Percentiles rank a stretch among this genome's conserved stretches.
Conservation (phyloP, 768 basidiomycete species). For the Termitomyces sp. region DNA sequence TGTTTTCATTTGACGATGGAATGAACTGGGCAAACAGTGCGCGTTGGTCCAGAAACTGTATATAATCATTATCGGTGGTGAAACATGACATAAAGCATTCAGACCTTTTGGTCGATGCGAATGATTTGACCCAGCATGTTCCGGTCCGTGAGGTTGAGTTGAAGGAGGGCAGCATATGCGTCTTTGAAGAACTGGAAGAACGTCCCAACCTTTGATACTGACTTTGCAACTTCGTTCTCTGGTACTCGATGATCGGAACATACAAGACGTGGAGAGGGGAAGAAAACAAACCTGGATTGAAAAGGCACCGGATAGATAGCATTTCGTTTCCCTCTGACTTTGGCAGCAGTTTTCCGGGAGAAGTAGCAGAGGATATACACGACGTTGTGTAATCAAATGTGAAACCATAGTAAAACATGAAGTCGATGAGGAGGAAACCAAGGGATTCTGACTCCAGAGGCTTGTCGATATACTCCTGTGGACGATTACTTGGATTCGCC, state of each 20-base stretch:
- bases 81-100: background rate
- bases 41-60: slow-evolving; percentile 2
- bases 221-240: slow-evolving; percentile 36
- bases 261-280: background rate
- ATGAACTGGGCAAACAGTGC: background rate
- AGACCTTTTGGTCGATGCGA: slow-evolving; percentile 18
- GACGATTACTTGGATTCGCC: slow-evolving; percentile 57
- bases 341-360: slow-evolving; percentile 25
- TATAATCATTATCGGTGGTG: background rate
- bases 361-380: slow-evolving; percentile 30
- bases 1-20: background rate
- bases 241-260: background rate
- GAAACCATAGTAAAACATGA: slow-evolving; percentile 60
- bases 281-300: slow-evolving; percentile 28
- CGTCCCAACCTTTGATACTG: slow-evolving; percentile 22
- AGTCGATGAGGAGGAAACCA: slow-evolving; percentile 56
- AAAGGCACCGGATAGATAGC: slow-evolving; percentile 36
- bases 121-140: slow-evolving; percentile 22
- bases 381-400: slow-evolving; percentile 31
- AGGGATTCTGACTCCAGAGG: slow-evolving; percentile 47
- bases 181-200: slow-evolving; percentile 30
- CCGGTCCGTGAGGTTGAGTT: slow-evolving; percentile 9
- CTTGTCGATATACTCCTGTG: slow-evolving; percentile 33
- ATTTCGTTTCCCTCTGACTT: slow-evolving; percentile 18
- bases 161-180: slow-evolving; percentile 20